Conservation (phyloP, 495 filamentous ascomycete species). For the Acidiella bohemica region DNA sequence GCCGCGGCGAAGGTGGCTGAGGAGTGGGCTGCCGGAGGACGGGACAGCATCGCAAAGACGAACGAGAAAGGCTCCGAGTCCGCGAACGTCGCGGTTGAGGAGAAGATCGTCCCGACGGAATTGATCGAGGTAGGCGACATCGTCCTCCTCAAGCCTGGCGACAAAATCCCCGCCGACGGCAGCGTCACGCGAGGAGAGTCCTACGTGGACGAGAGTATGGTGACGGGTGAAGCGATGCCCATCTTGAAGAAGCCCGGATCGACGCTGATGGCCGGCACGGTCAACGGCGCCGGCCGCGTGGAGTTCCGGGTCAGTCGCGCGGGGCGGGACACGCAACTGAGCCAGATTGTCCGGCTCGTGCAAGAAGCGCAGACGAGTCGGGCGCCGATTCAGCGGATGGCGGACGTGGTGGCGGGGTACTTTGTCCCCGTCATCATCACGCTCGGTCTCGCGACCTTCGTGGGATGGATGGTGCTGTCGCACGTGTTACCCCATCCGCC, state of each 20-base stretch:
- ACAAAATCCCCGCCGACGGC: slow-evolving; percentile 94
- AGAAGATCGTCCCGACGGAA: slow-evolving; percentile 79
- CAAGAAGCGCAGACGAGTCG: slow-evolving; percentile 91
- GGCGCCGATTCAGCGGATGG: slow-evolving; percentile 88
- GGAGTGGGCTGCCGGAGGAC: slow-evolving; percentile 42
- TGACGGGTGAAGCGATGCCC: slow-evolving; percentile 90
- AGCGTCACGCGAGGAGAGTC: slow-evolving; percentile 75
- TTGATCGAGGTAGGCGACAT: slow-evolving; percentile 90
- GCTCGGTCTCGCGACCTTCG: slow-evolving; percentile 74
- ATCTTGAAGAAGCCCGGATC: slow-evolving; percentile 75
- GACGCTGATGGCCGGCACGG: slow-evolving; percentile 81
- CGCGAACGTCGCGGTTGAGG: slow-evolving; percentile 49
- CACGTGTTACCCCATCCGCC: slow-evolving; percentile 69
- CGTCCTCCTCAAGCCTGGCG: slow-evolving; percentile 82
- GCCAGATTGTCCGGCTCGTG: slow-evolving; percentile 93
- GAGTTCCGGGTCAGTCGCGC: slow-evolving; percentile 91
- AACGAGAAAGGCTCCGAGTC: slow-evolving; percentile 24
- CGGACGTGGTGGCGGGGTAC: slow-evolving; percentile 81
- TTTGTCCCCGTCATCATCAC: slow-evolving; percentile 84
- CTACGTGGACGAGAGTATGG: slow-evolving; percentile 96
- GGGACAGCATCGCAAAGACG: slow-evolving; percentile 33
- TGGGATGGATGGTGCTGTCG: slow-evolving; percentile 88
- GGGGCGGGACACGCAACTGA: slow-evolving; percentile 88
- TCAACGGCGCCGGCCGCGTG: slow-evolving; percentile 81
- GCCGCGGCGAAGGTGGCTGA: slow-evolving; percentile 83